These are phyloP conservation scores for Cladosporium austrohemisphaericum DNA, from an alignment of 2,329 filamentous ascomycete species.

Conservation along the genomic window DNA sequence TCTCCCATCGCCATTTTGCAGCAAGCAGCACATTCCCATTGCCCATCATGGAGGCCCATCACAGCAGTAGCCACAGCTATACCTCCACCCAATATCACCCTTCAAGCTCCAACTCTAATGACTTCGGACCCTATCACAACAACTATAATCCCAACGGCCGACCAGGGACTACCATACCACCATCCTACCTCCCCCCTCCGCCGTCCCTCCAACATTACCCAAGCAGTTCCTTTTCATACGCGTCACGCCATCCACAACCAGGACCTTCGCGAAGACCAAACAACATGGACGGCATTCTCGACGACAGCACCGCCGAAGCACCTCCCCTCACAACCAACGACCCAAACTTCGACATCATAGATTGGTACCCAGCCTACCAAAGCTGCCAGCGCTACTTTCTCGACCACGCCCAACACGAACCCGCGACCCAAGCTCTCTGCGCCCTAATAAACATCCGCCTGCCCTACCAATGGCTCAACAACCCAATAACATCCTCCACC, in stretches of 20 bases:
- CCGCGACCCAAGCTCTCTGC: constrained; percentile 79
- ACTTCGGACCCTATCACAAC: not conserved
- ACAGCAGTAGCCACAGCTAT: too few species aligned
- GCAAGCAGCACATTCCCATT: too few species aligned
- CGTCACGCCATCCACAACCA: not conserved
- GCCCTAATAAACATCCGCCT: constrained; percentile 89
- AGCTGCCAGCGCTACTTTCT: constrained; percentile 89
- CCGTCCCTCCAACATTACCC: not conserved
- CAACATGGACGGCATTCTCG: constrained; percentile 11
- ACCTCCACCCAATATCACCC: too few species aligned
- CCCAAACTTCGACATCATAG: constrained; percentile 71
- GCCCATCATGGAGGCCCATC: too few species aligned
- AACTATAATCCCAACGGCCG: not conserved
- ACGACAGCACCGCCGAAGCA: not conserved
- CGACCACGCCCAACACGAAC: constrained; percentile 81
- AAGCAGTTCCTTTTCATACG: not conserved
- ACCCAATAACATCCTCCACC: constrained; percentile 44
- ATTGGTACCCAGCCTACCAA: constrained; percentile 89
- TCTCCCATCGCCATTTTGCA: too few species aligned
- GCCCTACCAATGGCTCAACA: constrained; percentile 69
- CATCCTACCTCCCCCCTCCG: not conserved
- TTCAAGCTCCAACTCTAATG: too few species aligned
- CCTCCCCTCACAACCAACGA: constrained; percentile 35
- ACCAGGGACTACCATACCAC: too few species aligned
- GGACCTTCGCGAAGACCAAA: not conserved